These are phyloP conservation scores for Effrenium voratum DNA, from an alignment of 73 alveolate genomes.

Conservation along the genomic window DNA sequence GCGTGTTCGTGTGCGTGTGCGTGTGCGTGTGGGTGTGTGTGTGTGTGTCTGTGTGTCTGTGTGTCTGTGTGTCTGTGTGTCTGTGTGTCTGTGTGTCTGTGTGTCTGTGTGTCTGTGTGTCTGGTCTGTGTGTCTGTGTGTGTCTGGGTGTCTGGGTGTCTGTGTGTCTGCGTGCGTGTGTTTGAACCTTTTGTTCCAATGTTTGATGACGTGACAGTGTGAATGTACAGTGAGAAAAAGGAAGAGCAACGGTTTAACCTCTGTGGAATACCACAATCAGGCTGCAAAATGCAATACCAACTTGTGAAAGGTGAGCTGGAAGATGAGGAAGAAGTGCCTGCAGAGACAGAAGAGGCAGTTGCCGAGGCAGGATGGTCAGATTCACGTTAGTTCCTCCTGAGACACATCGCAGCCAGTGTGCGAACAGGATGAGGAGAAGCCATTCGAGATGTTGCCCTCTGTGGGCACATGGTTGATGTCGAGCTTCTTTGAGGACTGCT, in stretches of 20 bases:
- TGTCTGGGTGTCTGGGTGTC: too few species aligned
- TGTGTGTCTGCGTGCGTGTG: too few species aligned
- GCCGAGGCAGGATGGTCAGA: neutral
- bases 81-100: too few species aligned
- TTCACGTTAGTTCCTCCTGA: neutral
- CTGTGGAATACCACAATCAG: neutral
- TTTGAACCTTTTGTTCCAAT: too few species aligned
- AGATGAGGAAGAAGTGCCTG: neutral
- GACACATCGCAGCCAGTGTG: neutral
- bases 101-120: too few species aligned
- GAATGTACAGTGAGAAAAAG: too few species aligned
- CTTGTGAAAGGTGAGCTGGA: neutral
- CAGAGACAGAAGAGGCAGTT: neutral
- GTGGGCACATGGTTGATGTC: constrained; percentile 28
- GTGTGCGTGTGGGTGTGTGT: too few species aligned
- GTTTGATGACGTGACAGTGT: too few species aligned
- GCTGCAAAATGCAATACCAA: neutral
- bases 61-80: too few species aligned
- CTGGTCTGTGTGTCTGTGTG: too few species aligned
- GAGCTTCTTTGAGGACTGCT: constrained; percentile 5
- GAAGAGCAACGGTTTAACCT: neutral
- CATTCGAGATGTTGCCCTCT: constrained; percentile 22
- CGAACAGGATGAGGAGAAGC: neutral
- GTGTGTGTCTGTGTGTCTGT: too few species aligned
- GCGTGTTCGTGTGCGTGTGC: too few species aligned